Base-by-base conservation (phyloP, 257 asterid genomes). In the Penstemon eatonii region DNA sequence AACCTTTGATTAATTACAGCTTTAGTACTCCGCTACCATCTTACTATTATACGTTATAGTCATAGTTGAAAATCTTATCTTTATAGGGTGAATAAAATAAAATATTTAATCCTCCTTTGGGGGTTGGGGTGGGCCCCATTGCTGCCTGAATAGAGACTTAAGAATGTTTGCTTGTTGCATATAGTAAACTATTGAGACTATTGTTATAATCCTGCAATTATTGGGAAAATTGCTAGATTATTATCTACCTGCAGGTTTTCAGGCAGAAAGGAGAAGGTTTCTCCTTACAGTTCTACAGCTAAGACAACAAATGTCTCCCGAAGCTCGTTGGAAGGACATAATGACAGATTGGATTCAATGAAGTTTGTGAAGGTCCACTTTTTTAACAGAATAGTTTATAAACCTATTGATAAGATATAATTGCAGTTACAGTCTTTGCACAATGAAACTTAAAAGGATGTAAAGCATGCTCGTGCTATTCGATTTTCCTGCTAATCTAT, bases 231-330 rank as follows among this genome's bases (percentile, higher is more conserved):
- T 47, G 57, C 15, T 49, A 58, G 60, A 18, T 36, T 73, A 15
- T 62, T 62, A n/a, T 63, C 68, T 56, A 43, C 67, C 58, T 75
- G 78, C 80, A 78, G 86, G 79, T 67, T 54, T 72, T 61, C 75
- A 12, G 77, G 52, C 61, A 66, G 49, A 74, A 52, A 18, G 52
- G 74, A 71, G 43, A 65, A 74, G 8, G 62, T 1, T 65, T 51
- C 41, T 70, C 47, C 78, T 47, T 6, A 3, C 56, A 53, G 25
- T 67, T 63, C 65, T 8, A 25, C 67, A 12, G 53, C 47, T 44
- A 69, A 74, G 41, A 52, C 65, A 60, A 55, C 70, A 71, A 72
- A 67, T 12, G 43, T 57, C 49, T 53, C 42, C 60, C 59, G 56
- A 51, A 53, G 47, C 67, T 52, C 62, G 37, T 3, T 52, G 38